These are phyloP conservation scores for Tolypocladium cylindrosporum DNA, from an alignment of 2,329 filamentous ascomycete genomes.

Conservation along the genomic window DNA sequence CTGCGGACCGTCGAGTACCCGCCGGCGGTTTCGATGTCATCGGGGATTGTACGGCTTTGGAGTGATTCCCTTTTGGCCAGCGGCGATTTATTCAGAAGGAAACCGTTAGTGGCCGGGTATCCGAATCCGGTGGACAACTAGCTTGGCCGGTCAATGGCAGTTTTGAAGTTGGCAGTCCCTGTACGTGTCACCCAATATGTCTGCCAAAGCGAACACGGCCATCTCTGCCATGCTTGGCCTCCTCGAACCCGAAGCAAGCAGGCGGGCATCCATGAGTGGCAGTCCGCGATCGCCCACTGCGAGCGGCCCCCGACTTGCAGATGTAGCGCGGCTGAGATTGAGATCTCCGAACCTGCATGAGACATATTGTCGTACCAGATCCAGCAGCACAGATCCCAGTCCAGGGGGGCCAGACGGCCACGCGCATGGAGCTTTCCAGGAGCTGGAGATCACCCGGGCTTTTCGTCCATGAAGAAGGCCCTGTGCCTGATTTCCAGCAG, in stretches of 20 bases:
- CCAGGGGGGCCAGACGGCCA: neutral
- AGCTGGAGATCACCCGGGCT: too few species aligned
- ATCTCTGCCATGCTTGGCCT: neutral
- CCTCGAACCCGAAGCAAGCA: neutral
- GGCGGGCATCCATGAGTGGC: too few species aligned
- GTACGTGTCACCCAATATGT: too few species aligned
- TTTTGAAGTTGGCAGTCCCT: neutral
- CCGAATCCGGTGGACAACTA: neutral
- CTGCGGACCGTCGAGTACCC: constrained; percentile 35
- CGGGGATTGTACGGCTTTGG: neutral
- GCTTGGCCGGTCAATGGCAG: neutral
- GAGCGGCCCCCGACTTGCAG: neutral
- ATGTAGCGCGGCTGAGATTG: neutral
- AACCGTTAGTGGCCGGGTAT: neutral
- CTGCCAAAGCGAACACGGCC: neutral
- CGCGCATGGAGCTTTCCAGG: neutral
- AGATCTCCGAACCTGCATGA: neutral
- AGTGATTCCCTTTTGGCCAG: neutral
- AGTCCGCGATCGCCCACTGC: neutral
- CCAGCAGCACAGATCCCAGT: neutral
- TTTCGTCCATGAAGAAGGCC: neutral
- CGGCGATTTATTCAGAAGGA: neutral
- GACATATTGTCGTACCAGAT: neutral
- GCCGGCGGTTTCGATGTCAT: constrained; percentile 12
- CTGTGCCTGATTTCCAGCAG: neutral